Base-by-base conservation (phyloP, 2,329 filamentous ascomycete species). In the Bipolaris gigantea region DNA sequence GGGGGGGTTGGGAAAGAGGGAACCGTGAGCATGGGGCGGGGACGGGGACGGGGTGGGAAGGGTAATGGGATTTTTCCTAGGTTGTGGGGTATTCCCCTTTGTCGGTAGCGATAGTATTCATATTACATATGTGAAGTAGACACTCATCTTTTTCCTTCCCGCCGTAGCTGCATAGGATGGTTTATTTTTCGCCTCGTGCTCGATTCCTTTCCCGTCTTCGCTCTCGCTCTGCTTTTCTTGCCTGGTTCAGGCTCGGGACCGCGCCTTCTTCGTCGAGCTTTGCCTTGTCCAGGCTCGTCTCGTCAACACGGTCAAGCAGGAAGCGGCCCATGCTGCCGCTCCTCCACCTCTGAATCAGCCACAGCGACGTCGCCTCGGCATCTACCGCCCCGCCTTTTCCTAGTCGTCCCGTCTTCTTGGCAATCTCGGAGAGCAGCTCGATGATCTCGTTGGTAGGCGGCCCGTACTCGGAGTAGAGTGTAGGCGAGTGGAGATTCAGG, bases 371-470 rank as follows among this genome's bases (percentile, higher is more conserved):
- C 7, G 85, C 85, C 48, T 92, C 87, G 23, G 84, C 75, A 68
- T 90, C 87, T 0, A 88, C 86, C 9, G 81, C 73, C 0, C 90
- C 92, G 1, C 90, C 89, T 60, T 88, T 87, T 42, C 82, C 81
- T 46, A 97, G 75, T 60, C 90, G 85, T 7, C 94, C 94, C 8
- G 89, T 90, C 63, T 86, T 87, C 48, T 69, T 78, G 16, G 90
- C 92, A 18, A 96, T 85, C 1, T 79, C 83, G 13, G 84, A 80
- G 11, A 99, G 81, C 23, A 97, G 83, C 36, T 83, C 81, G 43
- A 82, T 76, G n/a, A 96, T 80, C 61, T 96, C 89, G 73, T 97
- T 96, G 1, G 94, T 97, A 0, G 92, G 91, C 45, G 80, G 82
- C 70, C 85, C 90, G 73, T 86, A 91, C 10, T 81, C 79, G 1